phyloP scores from a whole-genome alignment of 305 asterid genomes.

The Fraxinus xanthoxyloides region DNA sequence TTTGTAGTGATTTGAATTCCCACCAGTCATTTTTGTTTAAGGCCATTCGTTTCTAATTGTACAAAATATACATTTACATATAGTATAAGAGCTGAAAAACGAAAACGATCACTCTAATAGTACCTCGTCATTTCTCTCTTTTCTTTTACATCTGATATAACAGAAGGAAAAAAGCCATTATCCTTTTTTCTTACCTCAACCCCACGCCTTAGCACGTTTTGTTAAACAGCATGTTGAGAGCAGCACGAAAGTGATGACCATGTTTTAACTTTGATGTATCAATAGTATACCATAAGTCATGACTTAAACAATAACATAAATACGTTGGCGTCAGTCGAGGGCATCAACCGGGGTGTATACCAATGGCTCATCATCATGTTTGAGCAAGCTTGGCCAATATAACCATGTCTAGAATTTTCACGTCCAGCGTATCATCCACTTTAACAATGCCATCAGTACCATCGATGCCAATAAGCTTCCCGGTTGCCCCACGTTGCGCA shows the following conservation, averaged over 20 bases:
- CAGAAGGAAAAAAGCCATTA: neutral
- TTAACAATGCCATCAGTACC: conserved; percentile 93
- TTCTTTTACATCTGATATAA: neutral
- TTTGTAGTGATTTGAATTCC: neutral
- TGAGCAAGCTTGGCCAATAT: conserved; percentile 69
- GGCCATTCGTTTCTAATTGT: neutral
- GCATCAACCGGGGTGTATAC: neutral
- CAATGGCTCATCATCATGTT: conserved; percentile 19
- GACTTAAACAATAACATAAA: neutral
- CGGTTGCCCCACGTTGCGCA: conserved; percentile 78
- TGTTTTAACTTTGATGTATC: neutral
- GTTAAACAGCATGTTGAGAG: neutral
- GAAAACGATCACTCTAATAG: neutral
- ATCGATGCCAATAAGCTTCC: conserved; percentile 89
- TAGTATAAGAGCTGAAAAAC: neutral
- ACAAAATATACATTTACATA: neutral
- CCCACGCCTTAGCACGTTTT: neutral
- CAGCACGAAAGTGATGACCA: neutral
- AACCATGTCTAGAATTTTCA: conserved; percentile 76
- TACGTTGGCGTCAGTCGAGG: neutral
- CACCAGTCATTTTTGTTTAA: neutral
- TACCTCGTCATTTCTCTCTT: neutral
- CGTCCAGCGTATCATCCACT: conserved; percentile 76
- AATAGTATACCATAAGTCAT: neutral
- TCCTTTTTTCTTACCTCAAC: neutral